phyloP scores from a whole-genome alignment of 768 basidiomycete genomes.

The Suillus decipiens region DNA sequence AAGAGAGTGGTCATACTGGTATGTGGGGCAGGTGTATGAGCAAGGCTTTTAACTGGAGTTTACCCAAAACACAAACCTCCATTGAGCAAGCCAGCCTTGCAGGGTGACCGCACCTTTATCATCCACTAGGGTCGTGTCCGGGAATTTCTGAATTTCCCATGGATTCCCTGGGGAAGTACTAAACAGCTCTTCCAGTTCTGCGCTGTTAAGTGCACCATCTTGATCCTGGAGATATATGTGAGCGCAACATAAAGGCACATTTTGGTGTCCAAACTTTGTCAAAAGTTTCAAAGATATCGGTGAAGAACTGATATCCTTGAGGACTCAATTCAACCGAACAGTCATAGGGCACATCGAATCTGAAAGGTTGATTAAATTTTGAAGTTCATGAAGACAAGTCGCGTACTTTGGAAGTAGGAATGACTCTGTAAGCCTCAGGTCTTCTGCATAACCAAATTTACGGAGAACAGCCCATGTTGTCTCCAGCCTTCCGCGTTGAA shows the following conservation, averaged over 20 bases:
- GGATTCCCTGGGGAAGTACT: slow-evolving; percentile 95
- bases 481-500: slow-evolving; percentile 91
- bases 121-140: slow-evolving; percentile 85
- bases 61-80: slow-evolving; percentile 65
- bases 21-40: slow-evolving; percentile 7
- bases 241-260: slow-evolving; percentile 3
- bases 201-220: slow-evolving; percentile 86
- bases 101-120: slow-evolving; percentile 91
- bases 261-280: slow-evolving; percentile 64
- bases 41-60: background rate
- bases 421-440: slow-evolving; percentile 82
- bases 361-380: slow-evolving; percentile 33
- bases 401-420: slow-evolving; percentile 89
- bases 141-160: slow-evolving; percentile 91
- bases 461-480: slow-evolving; percentile 97
- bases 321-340: slow-evolving; percentile 95
- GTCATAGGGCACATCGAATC: slow-evolving; percentile 91
- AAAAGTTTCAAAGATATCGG: slow-evolving; percentile 92
- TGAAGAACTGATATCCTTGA: slow-evolving; percentile 95
- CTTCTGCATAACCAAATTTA: slow-evolving; percentile 95
- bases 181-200: slow-evolving; percentile 86
- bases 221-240: slow-evolving; percentile 62
- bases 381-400: slow-evolving; percentile 5
- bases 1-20: slow-evolving; percentile 93
- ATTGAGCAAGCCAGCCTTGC: slow-evolving; percentile 97